Percentiles rank a stretch among this genome's conserved stretches.
These are phyloP conservation scores for Curvularia lunata DNA, from an alignment of 2,329 filamentous ascomycete genomes.

Conservation along the genomic window DNA sequence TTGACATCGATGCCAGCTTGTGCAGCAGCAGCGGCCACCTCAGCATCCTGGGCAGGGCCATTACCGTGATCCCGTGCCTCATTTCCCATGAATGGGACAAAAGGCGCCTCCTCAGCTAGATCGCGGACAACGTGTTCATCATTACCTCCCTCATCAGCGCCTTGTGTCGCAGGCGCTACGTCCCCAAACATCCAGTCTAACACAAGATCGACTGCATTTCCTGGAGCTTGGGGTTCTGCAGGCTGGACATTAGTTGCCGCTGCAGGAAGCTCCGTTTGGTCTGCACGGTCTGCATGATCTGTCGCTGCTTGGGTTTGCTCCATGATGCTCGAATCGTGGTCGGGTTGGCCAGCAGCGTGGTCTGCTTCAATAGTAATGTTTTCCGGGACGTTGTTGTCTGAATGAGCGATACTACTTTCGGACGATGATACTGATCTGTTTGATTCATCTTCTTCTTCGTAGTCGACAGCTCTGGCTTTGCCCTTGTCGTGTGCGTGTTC, in stretches of 20 bases:
- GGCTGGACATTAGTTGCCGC: slow-evolving; percentile 11
- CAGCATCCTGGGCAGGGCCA: slow-evolving; percentile 56
- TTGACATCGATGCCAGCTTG: slow-evolving; percentile 72
- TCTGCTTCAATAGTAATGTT: slow-evolving; percentile 9
- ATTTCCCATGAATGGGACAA: slow-evolving; percentile 60
- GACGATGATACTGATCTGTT: slow-evolving; percentile 5
- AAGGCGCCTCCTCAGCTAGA: slow-evolving; percentile 65
- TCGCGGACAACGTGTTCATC: slow-evolving; percentile 68
- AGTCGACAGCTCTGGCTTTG: slow-evolving; percentile 32
- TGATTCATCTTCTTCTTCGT: slow-evolving; percentile 2
- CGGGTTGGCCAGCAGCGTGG: slow-evolving; percentile 10
- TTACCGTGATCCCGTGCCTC: slow-evolving; percentile 37
- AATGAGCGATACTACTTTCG: slow-evolving; percentile 9
- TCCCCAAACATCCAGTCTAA: slow-evolving; percentile 59
- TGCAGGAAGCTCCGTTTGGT: slow-evolving; percentile 12
- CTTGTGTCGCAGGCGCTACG: slow-evolving; percentile 43
- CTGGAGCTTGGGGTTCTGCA: slow-evolving; percentile 22
- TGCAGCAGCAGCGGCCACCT: slow-evolving; percentile 68
- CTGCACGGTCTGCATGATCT: slow-evolving; percentile 6
- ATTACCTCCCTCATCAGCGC: slow-evolving; percentile 46
- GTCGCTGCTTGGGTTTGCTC: slow-evolving; percentile 7
- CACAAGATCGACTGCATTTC: slow-evolving; percentile 39
- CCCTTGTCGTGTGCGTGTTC: slow-evolving; percentile 32
- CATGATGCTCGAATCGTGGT: slow-evolving; percentile 1
- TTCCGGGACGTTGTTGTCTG: slow-evolving; percentile 8